Evolutionary conservation across 805 yeast species (phyloP), one percentile per base, ranked within the genome.

Genomic region (Sugiyamaella boreocaroliniensis): DNA sequence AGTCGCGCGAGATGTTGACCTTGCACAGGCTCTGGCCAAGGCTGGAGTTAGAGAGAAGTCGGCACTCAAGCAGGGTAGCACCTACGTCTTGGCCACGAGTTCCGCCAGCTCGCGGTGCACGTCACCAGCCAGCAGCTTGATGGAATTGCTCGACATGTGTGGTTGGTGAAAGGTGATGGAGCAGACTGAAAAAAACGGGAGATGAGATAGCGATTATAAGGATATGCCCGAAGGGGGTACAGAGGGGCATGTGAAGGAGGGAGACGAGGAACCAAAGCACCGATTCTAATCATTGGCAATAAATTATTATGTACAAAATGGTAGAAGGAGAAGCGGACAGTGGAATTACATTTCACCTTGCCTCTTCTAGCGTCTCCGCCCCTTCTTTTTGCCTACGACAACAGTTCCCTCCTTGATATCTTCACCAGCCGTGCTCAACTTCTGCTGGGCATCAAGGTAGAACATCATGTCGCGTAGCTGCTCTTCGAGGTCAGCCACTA

Each of bases 81-180:
- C 62, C 34, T 52, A 65, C 69, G 71, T 78, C 55, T 73, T 69
- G 2, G 95, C 81, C 41, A 93, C 89, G 45, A 75, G 71, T 59
- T 81, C 80, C n/a, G 95, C 88, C 44, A 92, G 78, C 50, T 81
- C 85, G 6, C 90, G 88, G 68, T 92, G 97, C 51, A 68, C 67
- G 49, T 70, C 69, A 10, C 76, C 84, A 22, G 85, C 79, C 48
- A 81, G 66, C 43, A 81, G 72, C 61, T 81, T 81, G 58, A 81
- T 80, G 45, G 82, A 77, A 62, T 79, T 80, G 12, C 78, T 58
- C 32, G 71, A 55, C 71, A 69, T 67, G 18, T 45, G 6, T 22
- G 26, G 6, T 22, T 22, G 26, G 26, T 22, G 3, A 6, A 22
- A 22, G 26, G 26, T 22, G 6, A 6, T 47, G 40, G 26, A 22